Evolutionary conservation across 306 rosid genomes (phyloP).

Genomic region (Purshia tridentata): DNA sequence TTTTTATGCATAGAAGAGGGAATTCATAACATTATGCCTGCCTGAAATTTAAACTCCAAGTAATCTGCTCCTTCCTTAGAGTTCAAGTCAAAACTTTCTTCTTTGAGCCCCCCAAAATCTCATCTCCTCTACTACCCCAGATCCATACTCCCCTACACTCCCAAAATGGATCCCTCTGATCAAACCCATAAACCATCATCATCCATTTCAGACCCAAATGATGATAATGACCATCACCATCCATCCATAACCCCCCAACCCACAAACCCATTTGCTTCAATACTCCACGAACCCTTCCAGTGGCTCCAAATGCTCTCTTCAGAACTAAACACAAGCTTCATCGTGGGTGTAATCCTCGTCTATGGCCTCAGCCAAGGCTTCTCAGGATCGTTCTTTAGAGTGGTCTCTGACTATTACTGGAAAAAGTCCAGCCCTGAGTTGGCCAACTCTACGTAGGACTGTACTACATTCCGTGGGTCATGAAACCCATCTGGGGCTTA

Average conservation of each 20-base stretch:
- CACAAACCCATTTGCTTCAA: not conserved
- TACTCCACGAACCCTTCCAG: slow-evolving; percentile 36
- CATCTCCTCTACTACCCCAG: not conserved
- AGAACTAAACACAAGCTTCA: slow-evolving; percentile 41
- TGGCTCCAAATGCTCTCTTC: slow-evolving; percentile 53
- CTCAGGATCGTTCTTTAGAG: slow-evolving; percentile 53
- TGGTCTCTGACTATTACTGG: slow-evolving; percentile 71
- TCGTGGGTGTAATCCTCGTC: slow-evolving; percentile 45
- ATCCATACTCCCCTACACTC: not conserved
- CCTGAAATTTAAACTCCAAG: not conserved
- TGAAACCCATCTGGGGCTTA: slow-evolving; percentile 77
- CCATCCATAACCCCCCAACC: not conserved
- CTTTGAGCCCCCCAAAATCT: not conserved
- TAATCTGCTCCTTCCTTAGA: not conserved
- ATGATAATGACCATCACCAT: not conserved
- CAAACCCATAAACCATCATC: not conserved
- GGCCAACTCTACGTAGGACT: slow-evolving; percentile 57
- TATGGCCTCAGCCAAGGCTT: slow-evolving; percentile 72
- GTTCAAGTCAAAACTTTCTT: not conserved
- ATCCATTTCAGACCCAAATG: not conserved
- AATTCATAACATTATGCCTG: not conserved
- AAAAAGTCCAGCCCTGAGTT: slow-evolving; percentile 57
- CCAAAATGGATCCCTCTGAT: slow-evolving; percentile 1
- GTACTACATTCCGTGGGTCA: slow-evolving; percentile 66
- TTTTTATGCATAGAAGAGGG: not conserved